Percentiles rank a stretch among this genome's conserved stretches.
These are phyloP conservation scores for Diaporthe ilicicola DNA, from an alignment of 2,329 filamentous ascomycete species.

Conservation along the genomic window DNA sequence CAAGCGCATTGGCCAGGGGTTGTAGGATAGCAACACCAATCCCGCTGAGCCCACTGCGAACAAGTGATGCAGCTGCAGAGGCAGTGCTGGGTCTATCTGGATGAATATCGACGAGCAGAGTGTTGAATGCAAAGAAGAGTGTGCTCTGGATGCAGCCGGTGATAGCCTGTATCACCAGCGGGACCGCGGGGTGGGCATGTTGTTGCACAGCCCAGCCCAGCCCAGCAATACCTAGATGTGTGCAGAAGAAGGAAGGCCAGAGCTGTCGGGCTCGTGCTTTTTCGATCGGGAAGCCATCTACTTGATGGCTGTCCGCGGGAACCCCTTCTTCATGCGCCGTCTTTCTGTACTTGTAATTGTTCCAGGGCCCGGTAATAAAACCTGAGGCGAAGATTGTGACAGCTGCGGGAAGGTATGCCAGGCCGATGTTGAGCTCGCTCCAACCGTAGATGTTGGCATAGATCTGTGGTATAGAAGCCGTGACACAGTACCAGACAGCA, in stretches of 20 bases:
- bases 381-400: background rate
- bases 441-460: background rate
- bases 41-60: background rate
- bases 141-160: background rate
- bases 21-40: background rate
- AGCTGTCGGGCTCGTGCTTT: background rate
- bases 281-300: background rate
- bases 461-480: background rate
- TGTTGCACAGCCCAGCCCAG: background rate
- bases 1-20: background rate
- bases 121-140: background rate
- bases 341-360: background rate
- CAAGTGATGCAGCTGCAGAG: background rate
- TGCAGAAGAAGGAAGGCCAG: background rate
- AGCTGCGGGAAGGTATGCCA: background rate
- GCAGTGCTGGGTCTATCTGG: background rate
- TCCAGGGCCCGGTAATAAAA: background rate
- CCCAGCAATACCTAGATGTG: background rate
- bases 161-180: background rate
- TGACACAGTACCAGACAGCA: background rate
- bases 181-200: background rate
- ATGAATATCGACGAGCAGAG: background rate
- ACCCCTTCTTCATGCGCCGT: background rate
- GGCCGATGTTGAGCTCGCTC: background rate
- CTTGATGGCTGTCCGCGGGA: background rate